These are phyloP conservation scores for Boletus sensibilis DNA, from an alignment of 768 basidiomycete species.

Conservation along the genomic window DNA sequence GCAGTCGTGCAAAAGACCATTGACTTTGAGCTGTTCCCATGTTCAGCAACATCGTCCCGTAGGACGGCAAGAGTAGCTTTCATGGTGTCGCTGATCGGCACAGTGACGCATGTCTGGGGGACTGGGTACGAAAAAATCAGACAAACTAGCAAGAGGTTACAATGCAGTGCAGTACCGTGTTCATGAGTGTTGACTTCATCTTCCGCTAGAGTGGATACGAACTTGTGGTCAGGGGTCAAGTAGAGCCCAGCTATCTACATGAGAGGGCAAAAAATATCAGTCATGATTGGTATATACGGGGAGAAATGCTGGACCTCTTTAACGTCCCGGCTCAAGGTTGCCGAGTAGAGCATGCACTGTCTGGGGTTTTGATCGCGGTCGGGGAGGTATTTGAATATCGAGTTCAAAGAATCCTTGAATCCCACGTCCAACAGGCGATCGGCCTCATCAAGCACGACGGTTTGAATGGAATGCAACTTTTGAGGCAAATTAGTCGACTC, in stretches of 20 bases:
- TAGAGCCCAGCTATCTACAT: slow-evolving; percentile 30
- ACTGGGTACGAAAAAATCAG: slow-evolving; percentile 32
- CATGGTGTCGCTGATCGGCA: slow-evolving; percentile 42
- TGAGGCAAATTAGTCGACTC: slow-evolving; percentile 41
- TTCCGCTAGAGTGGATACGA: slow-evolving; percentile 57
- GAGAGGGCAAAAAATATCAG: background rate
- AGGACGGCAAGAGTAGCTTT: slow-evolving; percentile 42
- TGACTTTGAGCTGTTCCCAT: slow-evolving; percentile 37
- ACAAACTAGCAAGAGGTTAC: background rate
- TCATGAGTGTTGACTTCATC: slow-evolving; percentile 62
- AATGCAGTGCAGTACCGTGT: slow-evolving; percentile 41
- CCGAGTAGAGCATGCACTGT: slow-evolving; percentile 70
- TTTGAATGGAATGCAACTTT: slow-evolving; percentile 39
- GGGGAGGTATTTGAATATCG: slow-evolving; percentile 49
- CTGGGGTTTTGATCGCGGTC: slow-evolving; percentile 49
- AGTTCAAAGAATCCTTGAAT: slow-evolving; percentile 66
- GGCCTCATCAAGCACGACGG: slow-evolving; percentile 69
- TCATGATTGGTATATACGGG: background rate
- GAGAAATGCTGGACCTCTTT: slow-evolving; percentile 39
- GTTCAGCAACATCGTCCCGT: slow-evolving; percentile 33
- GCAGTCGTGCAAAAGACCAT: slow-evolving; percentile 74
- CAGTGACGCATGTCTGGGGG: slow-evolving; percentile 45
- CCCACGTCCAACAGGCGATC: slow-evolving; percentile 74
- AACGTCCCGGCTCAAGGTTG: slow-evolving; percentile 72
- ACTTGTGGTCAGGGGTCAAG: slow-evolving; percentile 33